These are phyloP conservation scores for Paramecium pentaurelia DNA, from an alignment of 73 alveolate species.

Conservation along the genomic window DNA sequence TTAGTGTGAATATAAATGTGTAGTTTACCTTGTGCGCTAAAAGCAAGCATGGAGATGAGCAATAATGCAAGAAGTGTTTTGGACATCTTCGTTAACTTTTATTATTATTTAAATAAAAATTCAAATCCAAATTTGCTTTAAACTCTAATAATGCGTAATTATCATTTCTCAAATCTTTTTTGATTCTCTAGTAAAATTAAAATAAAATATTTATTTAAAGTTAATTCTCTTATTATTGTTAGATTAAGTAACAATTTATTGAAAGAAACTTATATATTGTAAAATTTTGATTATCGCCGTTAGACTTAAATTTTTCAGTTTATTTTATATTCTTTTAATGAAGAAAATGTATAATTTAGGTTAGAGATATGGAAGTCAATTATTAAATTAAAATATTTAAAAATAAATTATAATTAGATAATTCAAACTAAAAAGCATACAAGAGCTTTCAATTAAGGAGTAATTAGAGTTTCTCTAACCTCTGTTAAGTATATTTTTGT, in stretches of 20 bases:
- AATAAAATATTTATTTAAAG: background rate
- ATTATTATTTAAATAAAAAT: background rate
- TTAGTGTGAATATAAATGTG: background rate
- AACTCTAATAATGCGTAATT: background rate
- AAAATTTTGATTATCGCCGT: background rate
- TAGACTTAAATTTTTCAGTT: background rate
- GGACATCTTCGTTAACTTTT: slow-evolving; percentile 5
- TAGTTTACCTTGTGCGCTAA: background rate
- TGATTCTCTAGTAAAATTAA: background rate
- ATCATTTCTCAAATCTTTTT: background rate
- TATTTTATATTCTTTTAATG: background rate
- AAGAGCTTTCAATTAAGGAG: no score
- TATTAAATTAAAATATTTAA: no score
- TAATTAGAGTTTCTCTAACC: no score
- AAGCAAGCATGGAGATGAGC: background rate
- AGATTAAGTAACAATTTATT: background rate
- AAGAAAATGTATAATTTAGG: background rate
- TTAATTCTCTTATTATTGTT: background rate
- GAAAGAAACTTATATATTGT: background rate
- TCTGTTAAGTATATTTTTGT: no score
- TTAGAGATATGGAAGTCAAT: background rate
- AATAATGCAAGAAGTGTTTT: background rate
- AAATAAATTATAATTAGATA: no score
- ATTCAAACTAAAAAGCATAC: no score
- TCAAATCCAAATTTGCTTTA: background rate